phyloP scores from a whole-genome alignment of 805 yeast genomes.

The Cephaloascus albidus region DNA sequence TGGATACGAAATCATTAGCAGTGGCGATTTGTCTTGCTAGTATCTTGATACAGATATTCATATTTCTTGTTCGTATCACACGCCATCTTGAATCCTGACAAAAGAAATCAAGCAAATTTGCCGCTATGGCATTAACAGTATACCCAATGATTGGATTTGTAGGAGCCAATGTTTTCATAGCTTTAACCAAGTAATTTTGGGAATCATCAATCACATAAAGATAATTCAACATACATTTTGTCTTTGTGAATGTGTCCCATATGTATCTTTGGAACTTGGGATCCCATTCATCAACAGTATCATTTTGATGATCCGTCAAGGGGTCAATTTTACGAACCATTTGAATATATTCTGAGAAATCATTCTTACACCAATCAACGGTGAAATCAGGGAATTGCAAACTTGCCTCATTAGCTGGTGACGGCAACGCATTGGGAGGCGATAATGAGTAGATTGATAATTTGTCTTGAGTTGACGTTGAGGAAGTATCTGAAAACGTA shows the following conservation, averaged over 20 bases:
- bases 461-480: background rate
- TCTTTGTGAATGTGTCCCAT: conserved; percentile 2
- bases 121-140: conserved; percentile 2
- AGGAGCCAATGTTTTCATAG: conserved; percentile 3
- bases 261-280: conserved; percentile 3
- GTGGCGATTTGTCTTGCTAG: conserved; percentile 2
- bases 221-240: conserved; percentile 4
- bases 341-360: background rate
- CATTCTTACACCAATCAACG: background rate
- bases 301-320: background rate
- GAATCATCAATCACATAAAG: conserved; percentile 1
- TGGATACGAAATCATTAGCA: conserved; percentile 3
- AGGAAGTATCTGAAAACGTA: background rate
- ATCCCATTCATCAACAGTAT: conserved; percentile 1
- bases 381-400: background rate
- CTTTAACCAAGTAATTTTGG: conserved; percentile 1
- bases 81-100: conserved; percentile 3
- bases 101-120: conserved; percentile 1
- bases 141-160: conserved; percentile 2
- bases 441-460: background rate
- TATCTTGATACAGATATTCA: conserved; percentile 2
- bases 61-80: conserved; percentile 2
- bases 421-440: background rate
- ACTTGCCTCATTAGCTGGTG: background rate
- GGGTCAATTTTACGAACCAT: background rate